These are phyloP conservation scores for Globisporangium abappressorium DNA, from an alignment of 352 stramenopile species.

Conservation along the genomic window DNA sequence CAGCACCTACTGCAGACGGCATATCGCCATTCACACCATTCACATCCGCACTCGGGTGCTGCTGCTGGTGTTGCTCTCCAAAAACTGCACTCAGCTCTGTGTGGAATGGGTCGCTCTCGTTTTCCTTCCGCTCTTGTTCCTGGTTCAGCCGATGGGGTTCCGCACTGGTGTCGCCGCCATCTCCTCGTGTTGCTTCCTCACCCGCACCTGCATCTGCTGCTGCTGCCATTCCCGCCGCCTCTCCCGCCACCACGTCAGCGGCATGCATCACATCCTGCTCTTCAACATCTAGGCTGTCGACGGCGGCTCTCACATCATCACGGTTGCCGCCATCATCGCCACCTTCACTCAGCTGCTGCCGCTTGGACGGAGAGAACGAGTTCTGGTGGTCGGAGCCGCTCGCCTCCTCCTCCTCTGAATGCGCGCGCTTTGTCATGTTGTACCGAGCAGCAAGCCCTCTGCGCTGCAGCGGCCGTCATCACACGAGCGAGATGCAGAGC, in stretches of 20 bases:
- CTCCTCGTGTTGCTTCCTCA: neutral
- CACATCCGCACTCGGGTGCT: neutral
- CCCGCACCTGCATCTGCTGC: too few relatives aligned
- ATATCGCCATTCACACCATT: neutral
- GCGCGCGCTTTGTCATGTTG: neutral
- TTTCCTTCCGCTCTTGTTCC: neutral
- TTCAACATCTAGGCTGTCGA: neutral
- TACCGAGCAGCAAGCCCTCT: too few relatives aligned
- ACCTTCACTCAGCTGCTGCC: neutral
- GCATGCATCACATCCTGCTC: neutral
- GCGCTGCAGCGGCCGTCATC: neutral
- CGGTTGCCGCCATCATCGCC: neutral
- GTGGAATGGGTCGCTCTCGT: neutral
- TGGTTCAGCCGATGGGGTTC: neutral
- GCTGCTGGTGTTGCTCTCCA: neutral
- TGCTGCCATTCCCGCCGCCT: too few relatives aligned
- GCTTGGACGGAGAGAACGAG: conserved; percentile 5
- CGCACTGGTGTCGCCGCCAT: neutral
- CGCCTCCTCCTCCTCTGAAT: neutral
- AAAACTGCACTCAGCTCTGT: neutral
- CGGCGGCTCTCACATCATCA: neutral
- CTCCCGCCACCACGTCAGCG: neutral
- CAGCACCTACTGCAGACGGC: neutral
- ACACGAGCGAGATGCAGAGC: neutral
- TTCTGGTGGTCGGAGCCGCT: neutral